These are phyloP conservation scores for Carex kokanica DNA, from an alignment of 176 grass and related monocot species.

Conservation along the genomic window DNA sequence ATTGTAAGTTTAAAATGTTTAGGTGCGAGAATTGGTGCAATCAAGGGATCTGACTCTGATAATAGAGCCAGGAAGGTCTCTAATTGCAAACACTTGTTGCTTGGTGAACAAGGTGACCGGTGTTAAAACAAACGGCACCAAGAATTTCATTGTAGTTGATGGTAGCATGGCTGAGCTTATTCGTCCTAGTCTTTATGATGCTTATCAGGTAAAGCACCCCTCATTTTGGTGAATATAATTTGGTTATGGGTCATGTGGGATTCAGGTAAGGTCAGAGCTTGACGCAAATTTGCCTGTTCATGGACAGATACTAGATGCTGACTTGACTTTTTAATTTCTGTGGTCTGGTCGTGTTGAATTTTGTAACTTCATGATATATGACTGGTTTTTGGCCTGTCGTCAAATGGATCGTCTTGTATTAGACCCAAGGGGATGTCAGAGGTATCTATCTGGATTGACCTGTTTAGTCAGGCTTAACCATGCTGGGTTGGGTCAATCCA, in stretches of 20 bases:
- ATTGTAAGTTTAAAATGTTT: conserved; percentile 25
- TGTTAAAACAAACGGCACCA: conserved; percentile 94
- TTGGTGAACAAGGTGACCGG: conserved; percentile 83
- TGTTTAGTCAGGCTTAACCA: neutral
- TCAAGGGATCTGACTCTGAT: conserved; percentile 84
- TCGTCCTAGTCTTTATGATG: conserved; percentile 96
- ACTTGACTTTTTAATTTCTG: neutral
- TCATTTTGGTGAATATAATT: neutral
- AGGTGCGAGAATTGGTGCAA: conserved; percentile 90
- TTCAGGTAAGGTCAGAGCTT: neutral
- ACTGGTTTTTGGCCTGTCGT: neutral
- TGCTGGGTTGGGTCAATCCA: neutral
- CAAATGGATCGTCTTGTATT: neutral
- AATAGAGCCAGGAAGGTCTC: conserved; percentile 95
- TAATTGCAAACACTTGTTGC: conserved; percentile 92
- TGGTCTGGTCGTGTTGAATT: neutral
- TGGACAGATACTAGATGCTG: neutral
- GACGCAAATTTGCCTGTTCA: neutral
- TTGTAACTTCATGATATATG: neutral
- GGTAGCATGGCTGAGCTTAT: conserved; percentile 99
- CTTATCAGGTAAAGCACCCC: conserved; percentile 60
- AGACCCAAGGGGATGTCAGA: neutral
- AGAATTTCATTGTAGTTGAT: conserved; percentile 94
- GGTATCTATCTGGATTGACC: neutral
- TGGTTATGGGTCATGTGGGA: neutral